phyloP scores from a whole-genome alignment of 1,284 basidiomycete species.

The Cryptococcus sp. region DNA sequence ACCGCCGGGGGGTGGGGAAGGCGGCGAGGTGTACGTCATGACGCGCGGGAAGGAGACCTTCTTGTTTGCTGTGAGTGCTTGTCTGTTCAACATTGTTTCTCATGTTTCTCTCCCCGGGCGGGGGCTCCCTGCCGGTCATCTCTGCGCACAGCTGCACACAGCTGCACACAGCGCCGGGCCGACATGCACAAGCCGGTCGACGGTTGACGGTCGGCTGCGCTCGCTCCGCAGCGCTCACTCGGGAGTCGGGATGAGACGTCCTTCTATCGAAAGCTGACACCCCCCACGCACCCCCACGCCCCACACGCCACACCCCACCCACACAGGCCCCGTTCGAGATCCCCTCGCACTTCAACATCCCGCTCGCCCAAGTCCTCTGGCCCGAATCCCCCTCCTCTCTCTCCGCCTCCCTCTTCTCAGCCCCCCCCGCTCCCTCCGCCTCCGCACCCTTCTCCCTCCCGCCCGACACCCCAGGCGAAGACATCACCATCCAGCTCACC shows the following conservation, averaged over 20 bases:
- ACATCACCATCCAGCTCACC: conserved; percentile 3
- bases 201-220: no score
- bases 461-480: background rate
- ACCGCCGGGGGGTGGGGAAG: conserved; percentile 3
- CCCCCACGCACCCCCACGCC: no score
- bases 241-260: no score
- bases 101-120: no score
- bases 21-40: conserved; percentile 6
- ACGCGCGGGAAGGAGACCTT: conserved; percentile 13
- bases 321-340: conserved; percentile 9
- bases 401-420: background rate
- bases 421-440: background rate
- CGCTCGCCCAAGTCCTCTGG: conserved; percentile 6
- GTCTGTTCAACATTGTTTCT: no score
- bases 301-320: no score
- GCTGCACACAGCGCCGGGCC: no score
- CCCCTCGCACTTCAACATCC: conserved; percentile 9
- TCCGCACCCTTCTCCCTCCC: background rate
- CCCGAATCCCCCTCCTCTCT: conserved; percentile 7
- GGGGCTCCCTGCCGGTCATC: no score
- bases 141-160: no score
- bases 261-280: no score
- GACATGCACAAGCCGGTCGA: no score
- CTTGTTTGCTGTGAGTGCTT: conserved; percentile 8
- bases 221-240: no score